Percentiles rank a stretch among this genome's conserved stretches.
Evolutionary conservation across 2,329 filamentous ascomycete genomes (phyloP).

Genomic region (Aspergillus pseudoglaucus): DNA sequence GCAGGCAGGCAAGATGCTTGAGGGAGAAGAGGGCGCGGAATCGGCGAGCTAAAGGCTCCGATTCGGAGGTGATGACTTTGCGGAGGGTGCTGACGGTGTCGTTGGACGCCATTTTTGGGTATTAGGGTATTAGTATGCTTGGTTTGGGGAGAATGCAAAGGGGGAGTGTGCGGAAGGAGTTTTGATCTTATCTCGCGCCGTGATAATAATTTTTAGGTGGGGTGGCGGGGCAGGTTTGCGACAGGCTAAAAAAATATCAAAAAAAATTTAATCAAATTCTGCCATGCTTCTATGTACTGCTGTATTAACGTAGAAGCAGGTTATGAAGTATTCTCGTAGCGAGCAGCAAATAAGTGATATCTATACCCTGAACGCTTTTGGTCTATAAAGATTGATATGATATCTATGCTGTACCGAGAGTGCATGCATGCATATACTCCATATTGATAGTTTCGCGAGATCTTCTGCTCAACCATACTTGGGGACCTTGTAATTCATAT

Average conservation of each 20-base stretch:
- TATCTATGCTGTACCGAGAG: too few relatives aligned
- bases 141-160: background rate
- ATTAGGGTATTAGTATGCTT: constrained; percentile 14
- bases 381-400: too few relatives aligned
- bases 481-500: too few relatives aligned
- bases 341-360: too few relatives aligned
- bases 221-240: constrained; percentile 24
- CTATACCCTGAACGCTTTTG: too few relatives aligned
- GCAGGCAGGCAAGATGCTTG: constrained; percentile 77
- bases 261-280: background rate
- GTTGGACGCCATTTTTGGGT: constrained; percentile 21
- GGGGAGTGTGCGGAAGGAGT: constrained; percentile 7
- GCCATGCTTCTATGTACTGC: too few relatives aligned
- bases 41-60: constrained; percentile 73
- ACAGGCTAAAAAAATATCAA: background rate
- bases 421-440: too few relatives aligned
- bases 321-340: too few relatives aligned
- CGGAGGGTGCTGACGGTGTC: constrained; percentile 46
- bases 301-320: too few relatives aligned
- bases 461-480: too few relatives aligned
- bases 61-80: constrained; percentile 71
- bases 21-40: constrained; percentile 97
- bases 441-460: too few relatives aligned
- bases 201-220: constrained; percentile 33
- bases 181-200: constrained; percentile 30